Base-by-base conservation (phyloP, 257 asterid species). In the Cordia subcordata region DNA sequence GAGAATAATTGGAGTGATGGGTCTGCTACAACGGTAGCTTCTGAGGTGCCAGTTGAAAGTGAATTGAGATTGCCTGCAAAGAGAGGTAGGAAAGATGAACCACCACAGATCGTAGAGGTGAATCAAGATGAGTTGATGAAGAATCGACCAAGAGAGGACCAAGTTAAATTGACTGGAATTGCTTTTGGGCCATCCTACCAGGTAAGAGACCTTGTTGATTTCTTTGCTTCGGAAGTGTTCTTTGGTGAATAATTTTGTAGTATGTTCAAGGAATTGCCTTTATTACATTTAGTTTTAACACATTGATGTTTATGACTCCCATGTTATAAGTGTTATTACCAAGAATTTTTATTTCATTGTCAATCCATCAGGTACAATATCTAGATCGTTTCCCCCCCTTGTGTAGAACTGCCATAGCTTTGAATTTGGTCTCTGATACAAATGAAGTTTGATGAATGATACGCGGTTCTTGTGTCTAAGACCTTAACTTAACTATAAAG, bases 111-210 rank as follows among this genome's bases (percentile, higher is more conserved):
- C 44, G 38, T 88, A 69, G 98, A 91, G 81, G 96, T 91, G 77
- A 91, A 72, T 65, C 98, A 91, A 80, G 98, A 91, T 68, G 98
- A 91, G 72, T 79, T 91, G 73, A 85, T 88, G 82, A 91, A 91
- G 68, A 76, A 91, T 75, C 72, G 98, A 14, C 98, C 96, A 0
- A 82, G 96, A 79, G 93, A 91, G 74, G 98, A 91, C 69, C 90
- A 91, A 73, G 81, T 61, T 61, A 91, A 81, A 69, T 37, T 53
- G 40, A 91, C 98, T 61, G 98, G 98, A 60, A 85, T 88, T 72
- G 96, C 96, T 50, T 91, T 91, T 77, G 98, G 98, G 44, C 95
- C 98, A 46, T 68, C 95, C 15, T 86, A 85, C 70, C 83, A 78
- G 98, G 98, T 91, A 80, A 22, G 19, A 19, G 45, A 50, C 37